A percentile compares a stretch with the other conserved stretches of the same genome.
Conservation (phyloP, 139 green algal genomes). For the Monoraphidium neglectum region DNA sequence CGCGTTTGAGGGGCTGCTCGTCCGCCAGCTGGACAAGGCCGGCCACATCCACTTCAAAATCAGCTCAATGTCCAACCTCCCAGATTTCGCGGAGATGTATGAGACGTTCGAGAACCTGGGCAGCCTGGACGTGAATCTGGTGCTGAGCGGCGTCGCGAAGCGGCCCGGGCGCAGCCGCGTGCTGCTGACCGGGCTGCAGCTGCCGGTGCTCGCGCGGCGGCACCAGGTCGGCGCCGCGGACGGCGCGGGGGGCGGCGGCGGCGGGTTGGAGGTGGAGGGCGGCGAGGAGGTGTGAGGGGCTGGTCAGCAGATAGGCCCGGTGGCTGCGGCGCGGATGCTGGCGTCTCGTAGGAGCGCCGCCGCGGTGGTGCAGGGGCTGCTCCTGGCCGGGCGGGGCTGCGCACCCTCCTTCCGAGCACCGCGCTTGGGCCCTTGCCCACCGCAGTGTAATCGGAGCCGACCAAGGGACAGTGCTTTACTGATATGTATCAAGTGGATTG, state of each 20-base stretch:
- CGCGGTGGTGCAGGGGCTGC: too few relatives aligned
- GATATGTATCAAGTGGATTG: too few relatives aligned
- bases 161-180: slow-evolving; percentile 14
- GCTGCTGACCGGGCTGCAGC: slow-evolving; percentile 30
- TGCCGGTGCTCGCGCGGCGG: slow-evolving; percentile 19
- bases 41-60: slow-evolving; percentile 31
- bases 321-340: neutral
- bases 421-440: too few relatives aligned
- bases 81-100: slow-evolving; percentile 32
- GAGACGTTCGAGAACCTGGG: slow-evolving; percentile 28
- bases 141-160: neutral
- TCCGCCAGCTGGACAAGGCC: neutral
- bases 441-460: too few relatives aligned
- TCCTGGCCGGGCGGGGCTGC: too few relatives aligned
- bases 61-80: slow-evolving; percentile 26
- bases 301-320: neutral
- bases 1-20: slow-evolving; percentile 17
- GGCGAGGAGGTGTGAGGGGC: neutral
- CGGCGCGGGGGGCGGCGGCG: neutral
- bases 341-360: too few relatives aligned
- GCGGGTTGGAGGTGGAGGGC: too few relatives aligned
- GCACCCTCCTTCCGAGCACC: too few relatives aligned
- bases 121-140: slow-evolving; percentile 16
- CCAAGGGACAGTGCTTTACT: too few relatives aligned
- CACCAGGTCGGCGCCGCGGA: neutral